Percentiles rank a stretch among this genome's conserved stretches.
Conservation (phyloP, 202 grass and related monocot species). For the Schoenoplectus triqueter region DNA sequence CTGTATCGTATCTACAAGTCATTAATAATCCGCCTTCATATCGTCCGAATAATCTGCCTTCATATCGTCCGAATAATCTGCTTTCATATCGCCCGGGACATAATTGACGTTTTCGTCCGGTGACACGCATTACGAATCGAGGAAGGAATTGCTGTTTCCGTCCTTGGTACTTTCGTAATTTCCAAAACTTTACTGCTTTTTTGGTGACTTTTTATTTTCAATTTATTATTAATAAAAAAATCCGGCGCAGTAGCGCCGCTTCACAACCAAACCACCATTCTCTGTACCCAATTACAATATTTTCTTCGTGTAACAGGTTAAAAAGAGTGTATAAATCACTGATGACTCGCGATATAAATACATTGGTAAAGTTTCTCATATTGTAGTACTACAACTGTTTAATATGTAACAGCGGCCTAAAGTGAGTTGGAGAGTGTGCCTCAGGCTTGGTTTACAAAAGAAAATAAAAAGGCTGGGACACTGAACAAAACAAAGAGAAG, state of each 20-base stretch:
- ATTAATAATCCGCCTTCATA: no score
- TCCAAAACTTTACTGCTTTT: no score
- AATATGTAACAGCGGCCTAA: not conserved
- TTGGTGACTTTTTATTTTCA: no score
- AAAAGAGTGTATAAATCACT: not conserved
- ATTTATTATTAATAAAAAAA: no score
- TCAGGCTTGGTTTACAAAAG: not conserved
- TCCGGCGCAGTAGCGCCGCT: not conserved
- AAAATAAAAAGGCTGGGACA: not conserved
- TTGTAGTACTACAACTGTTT: not conserved
- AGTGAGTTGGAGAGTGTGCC: constrained; percentile 17
- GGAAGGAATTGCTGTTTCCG: no score
- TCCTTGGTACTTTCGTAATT: no score
- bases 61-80: no score
- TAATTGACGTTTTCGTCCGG: no score
- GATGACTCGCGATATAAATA: not conserved
- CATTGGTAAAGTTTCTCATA: not conserved
- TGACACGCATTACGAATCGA: no score
- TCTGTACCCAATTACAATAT: not conserved
- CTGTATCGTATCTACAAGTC: no score
- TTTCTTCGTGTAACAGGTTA: not conserved
- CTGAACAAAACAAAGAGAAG: constrained; percentile 27
- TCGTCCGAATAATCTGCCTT: no score
- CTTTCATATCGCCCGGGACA: no score
- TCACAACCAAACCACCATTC: not conserved